phyloP scores from a whole-genome alignment of 1,284 basidiomycete species.

The Lignosus rhinocerotis region DNA sequence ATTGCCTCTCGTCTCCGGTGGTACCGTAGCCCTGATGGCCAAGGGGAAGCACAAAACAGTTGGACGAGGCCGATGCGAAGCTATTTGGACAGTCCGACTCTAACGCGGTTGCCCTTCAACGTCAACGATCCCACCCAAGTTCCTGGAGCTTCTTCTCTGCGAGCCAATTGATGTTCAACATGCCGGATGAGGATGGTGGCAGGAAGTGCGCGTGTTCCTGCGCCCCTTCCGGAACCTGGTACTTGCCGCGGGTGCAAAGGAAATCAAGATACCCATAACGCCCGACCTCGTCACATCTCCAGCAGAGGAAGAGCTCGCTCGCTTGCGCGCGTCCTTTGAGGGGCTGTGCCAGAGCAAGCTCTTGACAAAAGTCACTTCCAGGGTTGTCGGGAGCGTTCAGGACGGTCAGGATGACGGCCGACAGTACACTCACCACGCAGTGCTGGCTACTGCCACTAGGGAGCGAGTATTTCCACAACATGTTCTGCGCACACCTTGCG shows the following conservation, averaged over 20 bases:
- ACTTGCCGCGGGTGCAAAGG: conserved; percentile 33
- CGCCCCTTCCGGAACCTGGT: conserved; percentile 34
- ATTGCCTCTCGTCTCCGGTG: conserved; percentile 4
- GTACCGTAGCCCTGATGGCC: background rate
- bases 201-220: conserved; percentile 35
- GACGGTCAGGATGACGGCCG: conserved; percentile 19
- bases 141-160: conserved; percentile 38
- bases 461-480: conserved; percentile 31
- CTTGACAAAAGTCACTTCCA: conserved; percentile 36
- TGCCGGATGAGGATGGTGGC: conserved; percentile 28
- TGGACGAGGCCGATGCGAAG: conserved; percentile 1
- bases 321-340: conserved; percentile 28
- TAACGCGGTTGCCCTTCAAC: conserved; percentile 36
- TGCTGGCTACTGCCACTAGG: conserved; percentile 35
- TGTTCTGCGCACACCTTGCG: conserved; percentile 30
- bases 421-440: conserved; percentile 35
- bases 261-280: conserved; percentile 23
- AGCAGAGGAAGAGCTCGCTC: conserved; percentile 20
- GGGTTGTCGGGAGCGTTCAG: too few species aligned
- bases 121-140: conserved; percentile 32
- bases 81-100: conserved; percentile 8
- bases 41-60: background rate
- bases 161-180: conserved; percentile 36
- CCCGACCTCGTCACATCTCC: conserved; percentile 9
- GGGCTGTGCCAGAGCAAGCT: conserved; percentile 29